These are phyloP conservation scores for Apium graveolens DNA, from an alignment of 129 eudicot species.

Conservation along the genomic window DNA sequence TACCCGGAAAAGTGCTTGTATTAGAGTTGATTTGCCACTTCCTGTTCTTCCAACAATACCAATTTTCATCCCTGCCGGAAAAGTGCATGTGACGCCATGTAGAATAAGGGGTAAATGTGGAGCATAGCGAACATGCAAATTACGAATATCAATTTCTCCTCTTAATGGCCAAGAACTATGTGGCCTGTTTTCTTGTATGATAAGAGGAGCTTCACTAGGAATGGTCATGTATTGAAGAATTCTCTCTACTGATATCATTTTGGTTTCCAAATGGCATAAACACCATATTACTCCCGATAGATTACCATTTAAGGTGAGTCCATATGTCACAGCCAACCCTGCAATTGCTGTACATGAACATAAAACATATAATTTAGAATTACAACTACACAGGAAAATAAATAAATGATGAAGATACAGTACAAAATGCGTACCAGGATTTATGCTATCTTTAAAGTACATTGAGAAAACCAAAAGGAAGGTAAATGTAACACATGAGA, in stretches of 20 bases:
- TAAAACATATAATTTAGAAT: not conserved
- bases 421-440: not conserved
- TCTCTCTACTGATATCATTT: constrained; percentile 94
- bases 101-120: constrained; percentile 79
- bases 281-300: constrained; percentile 48
- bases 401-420: not conserved
- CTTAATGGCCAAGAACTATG: constrained; percentile 71
- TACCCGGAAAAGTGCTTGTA: constrained; percentile 81
- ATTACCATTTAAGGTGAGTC: constrained; percentile 60
- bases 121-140: constrained; percentile 84
- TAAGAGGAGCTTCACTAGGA: constrained; percentile 87
- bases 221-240: constrained; percentile 69
- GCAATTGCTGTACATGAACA: constrained; percentile 44
- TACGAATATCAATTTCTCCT: constrained; percentile 62
- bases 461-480: not conserved
- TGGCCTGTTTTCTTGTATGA: constrained; percentile 43
- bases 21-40: constrained; percentile 88
- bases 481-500: not conserved
- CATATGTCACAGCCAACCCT: constrained; percentile 77
- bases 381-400: not conserved
- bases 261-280: constrained; percentile 79
- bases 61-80: constrained; percentile 71
- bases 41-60: constrained; percentile 98
- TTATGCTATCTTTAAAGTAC: not conserved
- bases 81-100: constrained; percentile 62